phyloP scores from a whole-genome alignment of 1,284 basidiomycete genomes.

The Psilocybe mexicana region DNA sequence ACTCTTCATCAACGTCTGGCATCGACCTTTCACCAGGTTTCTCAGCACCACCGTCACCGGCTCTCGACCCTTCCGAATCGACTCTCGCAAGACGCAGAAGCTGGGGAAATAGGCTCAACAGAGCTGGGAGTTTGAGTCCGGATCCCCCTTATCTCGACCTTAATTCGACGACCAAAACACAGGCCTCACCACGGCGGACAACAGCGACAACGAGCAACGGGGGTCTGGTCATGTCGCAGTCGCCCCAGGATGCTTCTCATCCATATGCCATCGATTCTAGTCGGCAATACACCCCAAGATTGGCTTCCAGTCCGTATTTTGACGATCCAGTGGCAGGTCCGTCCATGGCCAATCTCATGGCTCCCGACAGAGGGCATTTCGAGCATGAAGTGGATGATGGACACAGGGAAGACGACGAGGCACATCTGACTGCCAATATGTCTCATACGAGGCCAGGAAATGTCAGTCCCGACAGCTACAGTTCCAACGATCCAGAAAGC shows the following conservation, averaged over 20 bases:
- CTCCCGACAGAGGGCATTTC: constrained; percentile 30
- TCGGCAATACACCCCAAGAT: constrained; percentile 18
- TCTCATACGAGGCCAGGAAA: constrained; percentile 35
- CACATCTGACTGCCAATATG: constrained; percentile 54
- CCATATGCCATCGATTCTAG: constrained; percentile 19
- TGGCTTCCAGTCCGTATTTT: constrained; percentile 14
- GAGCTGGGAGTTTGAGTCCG: constrained; percentile 14
- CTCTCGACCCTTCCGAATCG: constrained; percentile 47
- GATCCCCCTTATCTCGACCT: constrained; percentile 21
- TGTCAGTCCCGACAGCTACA: constrained; percentile 30
- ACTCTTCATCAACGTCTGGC: constrained; percentile 53
- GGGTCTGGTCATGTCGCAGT: constrained; percentile 6
- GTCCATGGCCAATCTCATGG: constrained; percentile 55
- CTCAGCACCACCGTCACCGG: constrained; percentile 49
- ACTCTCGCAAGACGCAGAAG: constrained; percentile 52
- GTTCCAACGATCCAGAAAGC: constrained; percentile 41
- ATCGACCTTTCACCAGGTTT: constrained; percentile 52
- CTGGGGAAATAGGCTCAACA: constrained; percentile 45
- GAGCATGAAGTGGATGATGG: constrained; percentile 41
- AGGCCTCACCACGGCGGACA: constrained; percentile 9
- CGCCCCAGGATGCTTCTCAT: constrained; percentile 15
- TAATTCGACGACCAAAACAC: not conserved
- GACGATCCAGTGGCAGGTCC: constrained; percentile 40
- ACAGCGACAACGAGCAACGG: not conserved
- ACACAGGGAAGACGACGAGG: constrained; percentile 55